Base-by-base conservation (phyloP, 176 grass and related monocot species). In the Aegilops bicornis region DNA sequence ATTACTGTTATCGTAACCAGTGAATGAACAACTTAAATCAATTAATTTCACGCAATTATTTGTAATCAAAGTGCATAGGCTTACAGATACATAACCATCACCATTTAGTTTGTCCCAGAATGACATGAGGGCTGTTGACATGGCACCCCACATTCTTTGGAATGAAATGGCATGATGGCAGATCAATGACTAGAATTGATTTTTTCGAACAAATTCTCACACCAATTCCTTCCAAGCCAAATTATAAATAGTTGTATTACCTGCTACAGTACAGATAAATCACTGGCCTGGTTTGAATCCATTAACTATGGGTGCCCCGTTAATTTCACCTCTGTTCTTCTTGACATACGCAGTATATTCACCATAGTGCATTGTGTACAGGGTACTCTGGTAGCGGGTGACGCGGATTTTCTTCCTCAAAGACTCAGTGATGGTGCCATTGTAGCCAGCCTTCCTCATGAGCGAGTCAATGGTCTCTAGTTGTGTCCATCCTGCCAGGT, bases 401-500 rank as follows among this genome's bases (percentile, higher is more conserved):
- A 97, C 81, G 25, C 58, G 73, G 73, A 99, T 73, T 79, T 94
- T 96, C 88, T 94, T 91, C 84, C 97, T 89, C 69, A 97, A 88
- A 61, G 89, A 48, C 33, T 97, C 97, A 0, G 54, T 93, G 69
- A 99, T 97, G 42, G 37, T 30, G 19, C 97, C 90, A 64, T 94
- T 92, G 45, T 96, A 99, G 42, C 97, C 97, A 1, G 97, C 90
- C 84, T 99, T 99, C 86, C 90, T 92, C 97, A 99, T 94, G 47
- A 99, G 89, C 4, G 97, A 94, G 85, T 99, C 94, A 30, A 99
- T 97, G 62, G 94, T 91, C 87, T 99, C 94, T 64, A 81, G 78
- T 64, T 91, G 85, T 20, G 89, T 94, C 97, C 97, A 99, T 88
- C 97, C 97, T 99, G 81, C 23, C 29, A 71, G 70, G 23, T 19